A percentile compares a stretch with the other conserved stretches of the same genome.
Evolutionary conservation across 1,284 basidiomycete species (phyloP).

Genomic region (Trichosporon sp.): DNA sequence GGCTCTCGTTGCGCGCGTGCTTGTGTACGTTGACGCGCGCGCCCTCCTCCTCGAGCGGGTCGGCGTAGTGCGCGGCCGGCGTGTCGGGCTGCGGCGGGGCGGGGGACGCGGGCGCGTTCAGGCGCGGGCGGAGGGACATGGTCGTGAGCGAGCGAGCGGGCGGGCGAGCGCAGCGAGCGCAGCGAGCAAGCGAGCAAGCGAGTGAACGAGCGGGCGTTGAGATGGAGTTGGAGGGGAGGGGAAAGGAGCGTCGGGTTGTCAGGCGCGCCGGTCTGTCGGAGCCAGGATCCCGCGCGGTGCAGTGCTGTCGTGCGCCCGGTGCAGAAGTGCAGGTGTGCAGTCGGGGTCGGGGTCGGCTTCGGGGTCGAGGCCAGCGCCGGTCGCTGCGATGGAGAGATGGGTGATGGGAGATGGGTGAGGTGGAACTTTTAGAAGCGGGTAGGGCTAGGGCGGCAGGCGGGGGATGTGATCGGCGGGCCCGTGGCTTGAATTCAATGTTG

Average conservation of each 20-base stretch:
- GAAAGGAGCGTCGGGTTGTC: no score
- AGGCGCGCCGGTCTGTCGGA: no score
- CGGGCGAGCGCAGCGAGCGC: neutral
- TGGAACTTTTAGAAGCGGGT: neutral
- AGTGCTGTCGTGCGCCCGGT: no score
- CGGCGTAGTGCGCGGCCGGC: conserved; percentile 19
- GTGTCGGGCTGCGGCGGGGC: conserved; percentile 16
- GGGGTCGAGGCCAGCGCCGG: neutral
- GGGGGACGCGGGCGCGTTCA: neutral
- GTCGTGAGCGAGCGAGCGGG: neutral
- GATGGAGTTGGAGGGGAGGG: no score
- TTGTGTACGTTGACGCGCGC: neutral
- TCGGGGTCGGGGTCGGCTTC: neutral
- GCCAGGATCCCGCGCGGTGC: no score
- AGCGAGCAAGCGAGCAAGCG: neutral
- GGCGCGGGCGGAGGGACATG: conserved; percentile 11
- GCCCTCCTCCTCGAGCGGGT: conserved; percentile 7
- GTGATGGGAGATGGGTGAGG: neutral
- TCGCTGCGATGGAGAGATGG: no score
- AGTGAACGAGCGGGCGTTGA: neutral
- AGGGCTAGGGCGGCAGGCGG: no score
- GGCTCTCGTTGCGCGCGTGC: neutral
- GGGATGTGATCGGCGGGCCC: neutral
- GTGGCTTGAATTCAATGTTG: neutral
- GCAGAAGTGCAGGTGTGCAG: neutral